Evolutionary conservation across 768 basidiomycete species (phyloP).

Genomic region (Saitozyma podzolica): DNA sequence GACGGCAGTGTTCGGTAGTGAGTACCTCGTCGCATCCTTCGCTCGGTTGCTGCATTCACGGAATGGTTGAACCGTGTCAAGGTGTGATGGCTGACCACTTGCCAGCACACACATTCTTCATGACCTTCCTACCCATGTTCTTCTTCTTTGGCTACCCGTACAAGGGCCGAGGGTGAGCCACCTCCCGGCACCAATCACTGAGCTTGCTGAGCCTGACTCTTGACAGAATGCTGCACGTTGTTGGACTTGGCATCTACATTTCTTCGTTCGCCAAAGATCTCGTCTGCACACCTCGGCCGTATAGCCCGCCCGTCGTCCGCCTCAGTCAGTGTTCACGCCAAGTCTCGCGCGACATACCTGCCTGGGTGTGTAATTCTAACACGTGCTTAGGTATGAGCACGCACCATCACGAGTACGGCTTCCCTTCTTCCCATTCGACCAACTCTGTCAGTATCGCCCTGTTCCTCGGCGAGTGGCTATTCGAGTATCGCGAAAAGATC

Average conservation of each 20-base stretch:
- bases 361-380: not conserved
- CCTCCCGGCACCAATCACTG: constrained; percentile 41
- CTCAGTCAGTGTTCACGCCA: constrained; percentile 63
- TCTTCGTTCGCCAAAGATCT: constrained; percentile 86
- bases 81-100: not conserved
- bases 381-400: constrained; percentile 36
- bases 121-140: constrained; percentile 77
- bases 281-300: constrained; percentile 85
- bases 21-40: constrained; percentile 8
- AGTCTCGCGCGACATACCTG: not conserved
- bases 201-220: not conserved
- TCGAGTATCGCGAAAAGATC: constrained; percentile 13
- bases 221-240: constrained; percentile 65
- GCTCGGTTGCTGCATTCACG: not conserved
- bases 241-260: constrained; percentile 79
- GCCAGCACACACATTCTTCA: constrained; percentile 68
- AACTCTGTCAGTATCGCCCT: constrained; percentile 87
- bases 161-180: constrained; percentile 68
- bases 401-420: constrained; percentile 55
- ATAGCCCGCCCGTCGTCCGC: constrained; percentile 84
- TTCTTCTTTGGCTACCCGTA: constrained; percentile 83
- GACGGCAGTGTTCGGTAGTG: constrained; percentile 52
- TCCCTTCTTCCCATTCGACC: constrained; percentile 92
- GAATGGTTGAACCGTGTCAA: no score
- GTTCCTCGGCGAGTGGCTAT: constrained; percentile 58